Percentiles rank a stretch among this genome's conserved stretches.
Evolutionary conservation across 2,329 filamentous ascomycete genomes (phyloP).

Genomic region (Neonectria ditissima): DNA sequence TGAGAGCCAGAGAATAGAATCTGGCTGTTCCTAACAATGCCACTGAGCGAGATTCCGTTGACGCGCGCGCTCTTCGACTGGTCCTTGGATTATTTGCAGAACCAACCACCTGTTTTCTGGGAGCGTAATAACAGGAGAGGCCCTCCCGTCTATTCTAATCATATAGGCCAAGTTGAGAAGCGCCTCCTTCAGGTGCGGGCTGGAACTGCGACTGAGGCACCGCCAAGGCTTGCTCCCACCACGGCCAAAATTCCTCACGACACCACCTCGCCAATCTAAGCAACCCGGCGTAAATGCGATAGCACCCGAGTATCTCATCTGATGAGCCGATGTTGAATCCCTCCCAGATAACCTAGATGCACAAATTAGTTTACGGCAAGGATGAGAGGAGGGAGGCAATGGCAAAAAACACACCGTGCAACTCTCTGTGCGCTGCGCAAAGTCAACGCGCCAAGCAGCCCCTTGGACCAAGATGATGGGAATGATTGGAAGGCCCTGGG

Average conservation of each 20-base stretch:
- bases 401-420: slow-evolving; percentile 9
- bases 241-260: neutral
- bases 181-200: neutral
- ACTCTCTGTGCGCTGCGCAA: slow-evolving; percentile 16
- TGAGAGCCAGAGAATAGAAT: too few relatives aligned
- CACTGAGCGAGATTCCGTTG: too few relatives aligned
- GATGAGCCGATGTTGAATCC: slow-evolving; percentile 9
- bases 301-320: slow-evolving; percentile 13
- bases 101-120: too few relatives aligned
- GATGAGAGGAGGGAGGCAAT: neutral
- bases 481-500: slow-evolving; percentile 7
- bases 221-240: neutral
- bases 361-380: neutral
- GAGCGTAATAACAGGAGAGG: too few relatives aligned
- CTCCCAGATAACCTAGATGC: slow-evolving; percentile 11
- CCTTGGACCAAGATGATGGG: slow-evolving; percentile 22
- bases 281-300: slow-evolving; percentile 4
- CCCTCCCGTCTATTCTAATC: too few relatives aligned
- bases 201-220: neutral
- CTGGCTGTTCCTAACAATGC: too few relatives aligned
- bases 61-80: too few relatives aligned
- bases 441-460: slow-evolving; percentile 23
- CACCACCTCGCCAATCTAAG: neutral
- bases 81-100: too few relatives aligned
- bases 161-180: too few relatives aligned